Evolutionary conservation across 2,329 filamentous ascomycete species (phyloP).

Genomic region (Stenocarpella maydis): DNA sequence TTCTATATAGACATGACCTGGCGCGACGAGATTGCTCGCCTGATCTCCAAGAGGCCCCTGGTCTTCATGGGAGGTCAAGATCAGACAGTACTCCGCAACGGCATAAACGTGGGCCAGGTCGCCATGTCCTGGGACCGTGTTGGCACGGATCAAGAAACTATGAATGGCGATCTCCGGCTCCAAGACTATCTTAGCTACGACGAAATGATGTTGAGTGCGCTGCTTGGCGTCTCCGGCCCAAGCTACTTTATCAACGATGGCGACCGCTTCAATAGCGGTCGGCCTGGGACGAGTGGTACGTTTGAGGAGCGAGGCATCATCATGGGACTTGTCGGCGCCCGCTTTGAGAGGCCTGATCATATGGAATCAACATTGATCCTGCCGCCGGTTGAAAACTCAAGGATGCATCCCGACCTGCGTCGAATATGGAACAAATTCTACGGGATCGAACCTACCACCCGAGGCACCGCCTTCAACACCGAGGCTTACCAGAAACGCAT

Average conservation of each 20-base stretch:
- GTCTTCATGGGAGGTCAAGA: background rate
- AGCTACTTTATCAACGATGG: conserved; percentile 46
- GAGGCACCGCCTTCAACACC: conserved; percentile 36
- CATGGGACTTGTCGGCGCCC: conserved; percentile 44
- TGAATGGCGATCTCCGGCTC: conserved; percentile 37
- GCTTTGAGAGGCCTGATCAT: conserved; percentile 42
- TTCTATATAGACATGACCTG: conserved; percentile 5
- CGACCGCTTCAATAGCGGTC: conserved; percentile 37
- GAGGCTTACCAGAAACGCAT: conserved; percentile 42
- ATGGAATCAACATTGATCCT: conserved; percentile 41
- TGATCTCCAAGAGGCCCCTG: conserved; percentile 25
- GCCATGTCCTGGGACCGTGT: conserved; percentile 19
- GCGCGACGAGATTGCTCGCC: background rate
- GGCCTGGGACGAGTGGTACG: conserved; percentile 16
- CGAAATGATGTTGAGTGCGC: conserved; percentile 46
- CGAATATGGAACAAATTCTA: conserved; percentile 4
- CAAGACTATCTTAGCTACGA: conserved; percentile 45
- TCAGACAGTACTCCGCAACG: background rate
- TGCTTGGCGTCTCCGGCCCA: conserved; percentile 43
- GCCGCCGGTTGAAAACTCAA: conserved; percentile 2
- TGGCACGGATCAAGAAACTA: conserved; percentile 21
- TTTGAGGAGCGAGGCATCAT: conserved; percentile 44
- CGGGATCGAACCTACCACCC: background rate
- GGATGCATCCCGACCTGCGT: conserved; percentile 34
- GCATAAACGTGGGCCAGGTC: background rate